Base-by-base conservation (phyloP, 257 asterid genomes). In the Ligustrum vulgare region DNA sequence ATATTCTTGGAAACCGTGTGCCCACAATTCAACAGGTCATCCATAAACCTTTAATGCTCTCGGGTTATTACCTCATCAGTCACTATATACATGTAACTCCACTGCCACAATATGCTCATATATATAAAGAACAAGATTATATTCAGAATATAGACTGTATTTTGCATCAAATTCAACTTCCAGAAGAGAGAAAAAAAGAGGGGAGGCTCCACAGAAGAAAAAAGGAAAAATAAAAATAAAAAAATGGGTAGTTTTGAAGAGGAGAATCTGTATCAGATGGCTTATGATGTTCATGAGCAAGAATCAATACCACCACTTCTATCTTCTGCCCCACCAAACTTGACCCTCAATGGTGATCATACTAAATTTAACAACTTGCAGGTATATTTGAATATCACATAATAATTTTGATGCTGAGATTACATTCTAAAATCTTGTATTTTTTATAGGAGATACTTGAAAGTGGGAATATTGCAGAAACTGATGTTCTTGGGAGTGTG, bases 161-260 rank as follows among this genome's bases (percentile, higher is more conserved):
- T 35, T 2, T 16, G 45, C 70, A 22, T 54, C 69, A 47, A 47
- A 47, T 47, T 23, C 34, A n/a, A 37, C 72, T 69, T 37, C 35
- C 0, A 47, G 18, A 5, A 16, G 18, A 41, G 35, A 69, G 11
- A 69, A 20, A 15, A 11, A 33, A 39, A 28, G 37, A 35, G 37
- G 37, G 0, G 1, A 41, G 15, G 49, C 49, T 41, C 49, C 1
- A 66, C 32, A 67, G 71, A 8, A 10, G 20, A 12, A 15, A 71
- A 34, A n/a, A 18, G 0, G 4, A 6, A n/a, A 12, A 9, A n/a
- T n/a, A n/a, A n/a, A n/a, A n/a, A n/a, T n/a, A n/a, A 51, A 36
- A 20, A 33, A 15, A 73, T 76, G 81, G 75, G 70, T 23, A 81
- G 79, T 60, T 77, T 81, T 72, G 84, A 81, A 31, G 81, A 80